A percentile compares a stretch with the other conserved stretches of the same genome.
Conservation (phyloP, 2,329 filamentous ascomycete species). For the Dothidotthia symphoricarpi region DNA sequence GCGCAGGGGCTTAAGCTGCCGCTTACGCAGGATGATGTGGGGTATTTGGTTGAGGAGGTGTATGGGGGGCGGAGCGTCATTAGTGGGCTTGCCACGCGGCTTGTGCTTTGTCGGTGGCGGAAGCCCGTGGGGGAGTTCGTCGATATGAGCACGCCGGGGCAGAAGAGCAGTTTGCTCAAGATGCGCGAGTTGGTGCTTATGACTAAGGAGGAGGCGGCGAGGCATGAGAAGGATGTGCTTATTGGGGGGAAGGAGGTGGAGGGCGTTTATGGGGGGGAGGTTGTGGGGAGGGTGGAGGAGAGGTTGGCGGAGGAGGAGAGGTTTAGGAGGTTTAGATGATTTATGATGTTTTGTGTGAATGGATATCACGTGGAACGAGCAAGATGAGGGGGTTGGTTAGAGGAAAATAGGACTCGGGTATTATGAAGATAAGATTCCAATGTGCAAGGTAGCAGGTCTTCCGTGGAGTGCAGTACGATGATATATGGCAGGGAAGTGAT, state of each 20-base stretch:
- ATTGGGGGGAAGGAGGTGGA: conserved; percentile 65
- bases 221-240: conserved; percentile 77
- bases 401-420: no score
- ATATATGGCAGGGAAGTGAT: no score
- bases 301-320: conserved; percentile 66
- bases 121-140: conserved; percentile 63
- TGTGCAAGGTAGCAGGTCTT: no score
- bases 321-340: conserved; percentile 51
- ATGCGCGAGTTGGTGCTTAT: conserved; percentile 78
- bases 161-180: conserved; percentile 70
- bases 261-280: conserved; percentile 70
- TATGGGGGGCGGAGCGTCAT: conserved; percentile 80
- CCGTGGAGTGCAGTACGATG: no score
- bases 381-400: no score
- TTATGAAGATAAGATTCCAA: no score
- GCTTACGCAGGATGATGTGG: conserved; percentile 74
- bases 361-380: no score
- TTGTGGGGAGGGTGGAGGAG: conserved; percentile 65
- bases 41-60: conserved; percentile 86
- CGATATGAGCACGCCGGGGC: conserved; percentile 66
- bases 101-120: conserved; percentile 79
- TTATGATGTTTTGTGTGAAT: no score
- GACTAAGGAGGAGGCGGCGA: conserved; percentile 84
- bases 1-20: conserved; percentile 75
- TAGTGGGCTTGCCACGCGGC: conserved; percentile 74